Base-by-base conservation (phyloP, 176 grass and related monocot genomes). In the Oryza glumipatula region DNA sequence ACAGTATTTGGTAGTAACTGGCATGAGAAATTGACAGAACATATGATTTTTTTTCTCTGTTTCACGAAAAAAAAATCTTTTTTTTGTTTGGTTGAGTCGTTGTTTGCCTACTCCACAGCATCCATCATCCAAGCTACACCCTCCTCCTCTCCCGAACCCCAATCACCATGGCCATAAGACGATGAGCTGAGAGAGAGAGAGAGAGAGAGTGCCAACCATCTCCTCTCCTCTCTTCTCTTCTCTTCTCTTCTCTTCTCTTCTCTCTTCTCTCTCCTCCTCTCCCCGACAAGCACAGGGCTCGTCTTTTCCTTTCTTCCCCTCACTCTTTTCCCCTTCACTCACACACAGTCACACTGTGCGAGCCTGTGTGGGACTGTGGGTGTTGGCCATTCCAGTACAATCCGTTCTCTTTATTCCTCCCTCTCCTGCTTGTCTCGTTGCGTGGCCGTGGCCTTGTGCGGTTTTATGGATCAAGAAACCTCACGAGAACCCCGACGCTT, bases 381-480 rank as follows among this genome's bases (percentile, higher is more conserved):
- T 33, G 79, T 70, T 70, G 73, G 58, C 24, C 74, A 44, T 44
- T 44, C 1, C 43, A 32, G 68, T 81, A 68, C 88, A 83, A 74
- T 79, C 74, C 80, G 11, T 63, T 64, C 69, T 48, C 69, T 83
- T 69, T 77, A 77, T 84, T 84, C 73, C 56, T 10, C 54, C 73
- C 88, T 70, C 60, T 39, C 70, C 61, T 10, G 39, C 80, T 90
- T 87, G 84, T 84, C 84, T 51, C 48, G 14, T 87, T 87, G 80
- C 64, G 82, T 56, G 44, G 47, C 63, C 82, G 82, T 68, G 44
- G 47, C 63, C 82, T 32, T 32, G 30, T 43, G 30, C 84, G 75
- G 74, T 46, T 24, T 24, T 36, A 90, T 90, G 80, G 88, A 86
- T 77, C 88, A 86, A 70, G 88, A 87, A 90, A 80, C 84, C 84